Conservation (phyloP, 768 basidiomycete species). For the Porphyrellus cyaneotinctus region DNA sequence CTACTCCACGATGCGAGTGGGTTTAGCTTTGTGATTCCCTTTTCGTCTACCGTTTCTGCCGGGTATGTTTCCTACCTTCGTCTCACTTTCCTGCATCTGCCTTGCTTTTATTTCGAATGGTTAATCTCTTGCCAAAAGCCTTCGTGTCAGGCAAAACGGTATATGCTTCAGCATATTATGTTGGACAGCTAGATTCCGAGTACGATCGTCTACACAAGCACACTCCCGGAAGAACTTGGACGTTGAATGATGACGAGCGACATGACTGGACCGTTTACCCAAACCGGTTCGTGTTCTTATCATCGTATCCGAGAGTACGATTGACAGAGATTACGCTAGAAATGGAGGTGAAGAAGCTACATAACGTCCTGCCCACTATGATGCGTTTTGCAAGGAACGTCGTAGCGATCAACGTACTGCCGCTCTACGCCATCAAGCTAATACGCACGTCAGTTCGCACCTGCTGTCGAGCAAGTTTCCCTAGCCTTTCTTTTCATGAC, state of each 20-base stretch:
- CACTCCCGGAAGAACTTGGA: constrained; percentile 93
- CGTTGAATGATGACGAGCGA: constrained; percentile 99
- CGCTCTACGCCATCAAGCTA: constrained; percentile 86
- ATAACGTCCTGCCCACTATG: constrained; percentile 86
- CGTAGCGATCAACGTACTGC: constrained; percentile 89
- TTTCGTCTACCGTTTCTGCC: constrained; percentile 98
- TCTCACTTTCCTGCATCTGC: neutral
- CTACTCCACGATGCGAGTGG: constrained; percentile 86
- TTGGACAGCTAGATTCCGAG: constrained; percentile 88
- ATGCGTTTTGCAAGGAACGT: constrained; percentile 96
- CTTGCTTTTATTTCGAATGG: too few species aligned
- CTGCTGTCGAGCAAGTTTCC: constrained; percentile 92
- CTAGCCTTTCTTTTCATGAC: constrained; percentile 27
- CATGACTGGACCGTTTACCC: constrained; percentile 96
- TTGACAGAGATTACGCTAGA: constrained; percentile 44
- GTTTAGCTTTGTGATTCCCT: constrained; percentile 95
- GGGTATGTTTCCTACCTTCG: constrained; percentile 53
- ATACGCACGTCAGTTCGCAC: constrained; percentile 82
- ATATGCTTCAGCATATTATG: constrained; percentile 94
- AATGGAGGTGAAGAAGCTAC: constrained; percentile 99
- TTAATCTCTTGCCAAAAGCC: constrained; percentile 42
- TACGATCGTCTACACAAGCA: constrained; percentile 96
- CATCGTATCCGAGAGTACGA: neutral
- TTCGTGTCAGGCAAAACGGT: constrained; percentile 99
- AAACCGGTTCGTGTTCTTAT: constrained; percentile 74